Conservation (phyloP, 2,329 filamentous ascomycete species). For the Pseudogymnoascus sp. region DNA sequence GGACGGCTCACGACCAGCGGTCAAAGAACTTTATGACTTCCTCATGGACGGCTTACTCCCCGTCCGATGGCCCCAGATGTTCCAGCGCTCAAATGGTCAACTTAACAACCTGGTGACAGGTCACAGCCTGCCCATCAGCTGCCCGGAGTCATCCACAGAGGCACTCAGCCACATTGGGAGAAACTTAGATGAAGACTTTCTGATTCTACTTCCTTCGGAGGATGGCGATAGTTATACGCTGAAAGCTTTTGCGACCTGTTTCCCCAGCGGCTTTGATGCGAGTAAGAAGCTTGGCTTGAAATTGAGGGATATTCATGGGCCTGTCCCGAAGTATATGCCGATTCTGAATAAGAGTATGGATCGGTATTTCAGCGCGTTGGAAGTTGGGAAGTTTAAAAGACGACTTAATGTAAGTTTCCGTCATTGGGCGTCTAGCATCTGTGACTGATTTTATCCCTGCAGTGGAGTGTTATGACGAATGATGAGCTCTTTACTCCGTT, state of each 20-base stretch:
- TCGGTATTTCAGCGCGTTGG: constrained; percentile 47
- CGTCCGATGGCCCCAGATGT: constrained; percentile 46
- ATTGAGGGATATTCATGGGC: constrained; percentile 47
- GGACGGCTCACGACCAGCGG: constrained; percentile 33
- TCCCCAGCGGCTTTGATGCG: constrained; percentile 50
- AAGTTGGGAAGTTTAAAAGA: constrained; percentile 45
- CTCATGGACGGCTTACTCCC: constrained; percentile 48
- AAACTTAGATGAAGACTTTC: constrained; percentile 51
- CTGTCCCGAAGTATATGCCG: constrained; percentile 47
- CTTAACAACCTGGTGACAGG: constrained; percentile 38
- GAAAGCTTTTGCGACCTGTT: constrained; percentile 47
- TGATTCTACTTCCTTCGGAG: constrained; percentile 44
- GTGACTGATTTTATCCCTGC: neutral
- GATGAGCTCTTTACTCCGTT: constrained; percentile 33
- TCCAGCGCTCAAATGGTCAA: constrained; percentile 25
- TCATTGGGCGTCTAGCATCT: neutral
- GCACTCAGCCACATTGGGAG: constrained; percentile 41
- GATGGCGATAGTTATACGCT: constrained; percentile 39
- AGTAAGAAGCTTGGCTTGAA: constrained; percentile 43
- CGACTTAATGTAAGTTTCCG: constrained; percentile 38
- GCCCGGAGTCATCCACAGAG: constrained; percentile 27
- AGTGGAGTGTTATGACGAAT: constrained; percentile 34
- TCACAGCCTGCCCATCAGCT: constrained; percentile 32
- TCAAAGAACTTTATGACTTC: constrained; percentile 49
- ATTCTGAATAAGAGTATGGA: constrained; percentile 55